These are phyloP conservation scores for Kalaharituber pfeilii DNA, from an alignment of 2,329 filamentous ascomycete species.

Conservation along the genomic window DNA sequence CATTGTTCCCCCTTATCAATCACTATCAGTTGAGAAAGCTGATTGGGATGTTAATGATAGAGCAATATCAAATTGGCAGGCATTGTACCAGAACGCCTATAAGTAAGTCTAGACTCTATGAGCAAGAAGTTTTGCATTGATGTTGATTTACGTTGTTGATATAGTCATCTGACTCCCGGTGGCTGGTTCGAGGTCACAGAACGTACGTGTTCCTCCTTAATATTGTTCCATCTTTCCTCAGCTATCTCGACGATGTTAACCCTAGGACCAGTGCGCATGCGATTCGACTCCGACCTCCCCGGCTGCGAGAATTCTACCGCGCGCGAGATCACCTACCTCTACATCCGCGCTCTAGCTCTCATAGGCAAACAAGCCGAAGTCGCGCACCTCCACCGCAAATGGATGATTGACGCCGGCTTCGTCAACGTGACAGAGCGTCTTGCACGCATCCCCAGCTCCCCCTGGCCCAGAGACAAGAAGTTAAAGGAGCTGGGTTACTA, in stretches of 20 bases:
- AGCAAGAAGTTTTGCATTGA: background rate
- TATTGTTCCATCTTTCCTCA: background rate
- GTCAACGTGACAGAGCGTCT: constrained; percentile 34
- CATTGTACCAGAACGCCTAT: background rate
- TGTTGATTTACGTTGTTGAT: background rate
- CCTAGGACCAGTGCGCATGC: background rate
- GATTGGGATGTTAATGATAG: no score
- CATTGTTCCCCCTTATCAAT: background rate
- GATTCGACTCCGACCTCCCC: background rate
- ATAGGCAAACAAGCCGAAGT: background rate
- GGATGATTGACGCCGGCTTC: constrained; percentile 31
- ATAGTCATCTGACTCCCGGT: background rate
- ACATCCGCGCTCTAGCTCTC: background rate
- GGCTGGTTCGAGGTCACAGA: background rate
- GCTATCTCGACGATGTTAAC: background rate
- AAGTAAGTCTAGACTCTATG: background rate
- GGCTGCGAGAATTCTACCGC: background rate
- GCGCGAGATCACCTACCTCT: background rate
- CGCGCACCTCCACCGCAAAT: background rate
- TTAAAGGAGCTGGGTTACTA: constrained; percentile 1
- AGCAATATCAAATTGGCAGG: background rate
- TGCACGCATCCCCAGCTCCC: constrained; percentile 37
- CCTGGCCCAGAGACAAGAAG: constrained; percentile 32
- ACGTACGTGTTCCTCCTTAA: background rate
- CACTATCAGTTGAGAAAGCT: no score